Evolutionary conservation across 495 filamentous ascomycete species (phyloP).

Genomic region (Hypoxylon fuscum): DNA sequence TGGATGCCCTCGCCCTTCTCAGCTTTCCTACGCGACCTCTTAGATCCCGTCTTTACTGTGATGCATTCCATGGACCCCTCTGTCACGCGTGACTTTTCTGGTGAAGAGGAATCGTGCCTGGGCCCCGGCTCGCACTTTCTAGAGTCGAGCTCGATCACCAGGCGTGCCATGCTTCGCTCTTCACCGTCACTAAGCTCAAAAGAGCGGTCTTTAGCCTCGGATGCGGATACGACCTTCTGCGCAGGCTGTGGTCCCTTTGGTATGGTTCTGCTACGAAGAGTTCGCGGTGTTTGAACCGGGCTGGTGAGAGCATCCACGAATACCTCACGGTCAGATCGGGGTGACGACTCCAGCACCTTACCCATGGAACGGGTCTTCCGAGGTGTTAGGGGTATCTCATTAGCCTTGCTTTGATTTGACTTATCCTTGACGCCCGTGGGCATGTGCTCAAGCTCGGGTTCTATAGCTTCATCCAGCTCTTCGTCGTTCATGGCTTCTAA

Average conservation of each 20-base stretch:
- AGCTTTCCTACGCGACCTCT: conserved; percentile 1
- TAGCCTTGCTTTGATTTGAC: neutral
- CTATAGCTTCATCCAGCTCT: conserved; percentile 7
- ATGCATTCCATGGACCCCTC: conserved; percentile 27
- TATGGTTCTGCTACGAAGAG: conserved; percentile 23
- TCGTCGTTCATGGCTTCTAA: conserved; percentile 17
- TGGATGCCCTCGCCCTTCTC: conserved; percentile 17
- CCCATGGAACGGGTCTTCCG: conserved; percentile 11
- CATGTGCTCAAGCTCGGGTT: neutral
- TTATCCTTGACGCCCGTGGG: neutral
- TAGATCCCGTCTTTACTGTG: conserved; percentile 24
- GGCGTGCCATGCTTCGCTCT: conserved; percentile 54
- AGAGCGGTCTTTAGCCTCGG: conserved; percentile 41
- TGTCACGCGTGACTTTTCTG: conserved; percentile 21
- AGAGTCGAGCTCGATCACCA: conserved; percentile 57
- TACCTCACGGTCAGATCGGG: conserved; percentile 50
- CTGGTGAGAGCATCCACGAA: conserved; percentile 60
- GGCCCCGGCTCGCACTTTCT: conserved; percentile 37
- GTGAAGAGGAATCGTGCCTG: conserved; percentile 33
- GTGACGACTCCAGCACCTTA: conserved; percentile 38
- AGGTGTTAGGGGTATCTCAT: conserved; percentile 6
- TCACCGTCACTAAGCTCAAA: conserved; percentile 55
- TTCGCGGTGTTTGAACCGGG: conserved; percentile 30
- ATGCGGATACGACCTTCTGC: neutral
- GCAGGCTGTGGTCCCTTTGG: neutral